phyloP scores from a whole-genome alignment of 148 eudicot genomes.

The Camellia sinensis region DNA sequence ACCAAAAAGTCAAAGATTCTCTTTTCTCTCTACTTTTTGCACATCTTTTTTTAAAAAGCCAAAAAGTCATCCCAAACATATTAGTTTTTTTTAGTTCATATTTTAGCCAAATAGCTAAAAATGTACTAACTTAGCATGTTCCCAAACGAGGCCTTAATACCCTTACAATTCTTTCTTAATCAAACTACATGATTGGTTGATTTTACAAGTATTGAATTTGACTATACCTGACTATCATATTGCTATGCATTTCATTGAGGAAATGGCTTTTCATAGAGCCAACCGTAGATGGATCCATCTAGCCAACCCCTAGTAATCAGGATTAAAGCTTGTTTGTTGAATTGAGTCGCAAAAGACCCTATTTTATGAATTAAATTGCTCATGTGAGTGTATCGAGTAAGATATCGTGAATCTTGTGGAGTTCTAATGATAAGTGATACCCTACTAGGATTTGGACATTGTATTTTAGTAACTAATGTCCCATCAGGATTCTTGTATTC shows the following conservation, averaged over 20 bases:
- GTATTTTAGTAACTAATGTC: neutral
- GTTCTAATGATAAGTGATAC: neutral
- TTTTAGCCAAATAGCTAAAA: too few species aligned
- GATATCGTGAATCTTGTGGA: neutral
- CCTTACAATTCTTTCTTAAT: too few species aligned
- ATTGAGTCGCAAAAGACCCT: neutral
- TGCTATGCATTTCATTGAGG: neutral
- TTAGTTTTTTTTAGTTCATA: too few species aligned
- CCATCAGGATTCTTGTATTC: neutral
- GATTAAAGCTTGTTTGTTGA: slow-evolving; percentile 1
- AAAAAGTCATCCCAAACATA: too few species aligned
- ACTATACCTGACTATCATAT: neutral
- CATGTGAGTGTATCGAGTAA: neutral
- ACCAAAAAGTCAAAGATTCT: too few species aligned
- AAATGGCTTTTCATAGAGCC: neutral
- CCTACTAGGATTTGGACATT: neutral
- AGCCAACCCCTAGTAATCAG: neutral
- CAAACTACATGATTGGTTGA: neutral
- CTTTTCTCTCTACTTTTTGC: too few species aligned
- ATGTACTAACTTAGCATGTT: too few species aligned
- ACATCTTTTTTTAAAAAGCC: too few species aligned
- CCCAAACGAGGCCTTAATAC: too few species aligned
- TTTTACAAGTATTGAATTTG: neutral
- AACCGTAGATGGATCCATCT: neutral
- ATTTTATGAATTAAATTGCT: neutral